Conservation (phyloP, 1,284 basidiomycete genomes). For the Gastroboletus turbinatus region DNA sequence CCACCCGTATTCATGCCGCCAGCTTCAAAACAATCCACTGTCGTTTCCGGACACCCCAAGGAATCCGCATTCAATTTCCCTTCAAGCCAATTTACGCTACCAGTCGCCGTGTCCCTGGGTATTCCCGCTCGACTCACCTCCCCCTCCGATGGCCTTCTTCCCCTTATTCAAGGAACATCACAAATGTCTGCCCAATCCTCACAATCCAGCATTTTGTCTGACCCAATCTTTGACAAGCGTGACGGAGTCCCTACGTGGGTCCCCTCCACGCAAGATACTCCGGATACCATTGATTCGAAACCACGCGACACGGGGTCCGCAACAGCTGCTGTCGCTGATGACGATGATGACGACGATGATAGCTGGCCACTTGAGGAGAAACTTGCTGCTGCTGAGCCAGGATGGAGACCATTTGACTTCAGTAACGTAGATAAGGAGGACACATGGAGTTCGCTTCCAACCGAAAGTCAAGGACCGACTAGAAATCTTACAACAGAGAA, state of each 20-base stretch:
- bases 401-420: constrained; percentile 54
- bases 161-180: constrained; percentile 17
- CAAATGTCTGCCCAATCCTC: constrained; percentile 53
- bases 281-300: constrained; percentile 43
- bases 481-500: constrained; percentile 21
- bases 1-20: constrained; percentile 58
- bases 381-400: constrained; percentile 46
- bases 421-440: constrained; percentile 52
- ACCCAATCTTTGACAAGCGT: constrained; percentile 49
- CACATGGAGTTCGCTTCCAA: constrained; percentile 70
- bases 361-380: constrained; percentile 73
- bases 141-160: constrained; percentile 26
- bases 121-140: constrained; percentile 39
- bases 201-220: constrained; percentile 50
- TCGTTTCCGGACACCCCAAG: constrained; percentile 22
- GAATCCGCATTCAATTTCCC: constrained; percentile 34
- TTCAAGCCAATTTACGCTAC: constrained; percentile 40
- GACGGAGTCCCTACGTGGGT: constrained; percentile 51
- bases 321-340: constrained; percentile 46
- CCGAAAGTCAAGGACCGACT: constrained; percentile 45
- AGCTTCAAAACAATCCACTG: constrained; percentile 16
- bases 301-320: constrained; percentile 29
- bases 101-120: constrained; percentile 45
- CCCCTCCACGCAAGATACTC: constrained; percentile 59
- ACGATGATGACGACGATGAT: constrained; percentile 56